Conservation (phyloP, 805 yeast genomes). For the Wickerhamia fluorescens region DNA sequence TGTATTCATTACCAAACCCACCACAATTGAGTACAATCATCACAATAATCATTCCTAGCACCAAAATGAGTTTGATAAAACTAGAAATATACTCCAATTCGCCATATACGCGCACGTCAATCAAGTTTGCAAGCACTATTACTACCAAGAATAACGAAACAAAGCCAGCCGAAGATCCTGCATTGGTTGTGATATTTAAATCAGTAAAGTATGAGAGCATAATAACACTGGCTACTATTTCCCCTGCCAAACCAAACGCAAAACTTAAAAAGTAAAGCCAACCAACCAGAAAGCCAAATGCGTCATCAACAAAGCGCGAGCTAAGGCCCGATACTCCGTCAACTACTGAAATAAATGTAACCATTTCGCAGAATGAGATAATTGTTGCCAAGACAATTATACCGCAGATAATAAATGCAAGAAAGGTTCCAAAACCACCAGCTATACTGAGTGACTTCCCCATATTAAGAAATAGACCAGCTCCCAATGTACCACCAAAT, state of each 20-base stretch:
- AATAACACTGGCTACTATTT: slow-evolving; percentile 72
- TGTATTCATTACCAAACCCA: slow-evolving; percentile 33
- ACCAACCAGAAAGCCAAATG: slow-evolving; percentile 70
- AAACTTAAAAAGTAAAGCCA: slow-evolving; percentile 71
- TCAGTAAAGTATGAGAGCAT: slow-evolving; percentile 62
- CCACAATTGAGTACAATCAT: slow-evolving; percentile 65
- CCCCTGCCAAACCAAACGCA: slow-evolving; percentile 69
- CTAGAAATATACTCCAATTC: slow-evolving; percentile 65
- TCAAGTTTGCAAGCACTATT: slow-evolving; percentile 46
- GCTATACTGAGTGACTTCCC: slow-evolving; percentile 69
- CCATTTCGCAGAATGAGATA: slow-evolving; percentile 75
- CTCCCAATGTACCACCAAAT: slow-evolving; percentile 73
- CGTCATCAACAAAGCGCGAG: slow-evolving; percentile 69
- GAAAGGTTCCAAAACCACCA: slow-evolving; percentile 69
- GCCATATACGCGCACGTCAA: slow-evolving; percentile 68
- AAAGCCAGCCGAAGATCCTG: slow-evolving; percentile 48
- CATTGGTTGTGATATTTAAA: slow-evolving; percentile 41
- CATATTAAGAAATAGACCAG: slow-evolving; percentile 61
- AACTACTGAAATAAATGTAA: slow-evolving; percentile 69
- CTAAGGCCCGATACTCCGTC: slow-evolving; percentile 74
- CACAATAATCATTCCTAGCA: slow-evolving; percentile 48
- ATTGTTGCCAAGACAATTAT: slow-evolving; percentile 60
- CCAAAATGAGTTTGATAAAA: slow-evolving; percentile 46
- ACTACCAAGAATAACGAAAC: slow-evolving; percentile 52
- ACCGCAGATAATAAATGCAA: slow-evolving; percentile 63